Evolutionary conservation across 2,329 filamentous ascomycete genomes (phyloP).

Genomic region (Magnaporthales sp.): DNA sequence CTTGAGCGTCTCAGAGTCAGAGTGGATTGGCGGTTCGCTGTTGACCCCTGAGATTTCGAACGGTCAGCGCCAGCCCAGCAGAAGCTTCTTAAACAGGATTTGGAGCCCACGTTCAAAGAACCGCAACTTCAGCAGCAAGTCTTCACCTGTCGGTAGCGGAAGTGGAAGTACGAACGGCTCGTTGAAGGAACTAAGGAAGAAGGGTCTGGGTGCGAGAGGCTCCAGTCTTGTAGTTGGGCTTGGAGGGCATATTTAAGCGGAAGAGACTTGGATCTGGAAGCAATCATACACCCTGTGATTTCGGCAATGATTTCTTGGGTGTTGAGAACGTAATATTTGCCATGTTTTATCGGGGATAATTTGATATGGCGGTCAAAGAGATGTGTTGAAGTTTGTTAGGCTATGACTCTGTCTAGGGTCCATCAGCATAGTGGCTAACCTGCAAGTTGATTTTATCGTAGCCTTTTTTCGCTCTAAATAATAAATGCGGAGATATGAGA

Average conservation of each 20-base stretch:
- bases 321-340: neutral
- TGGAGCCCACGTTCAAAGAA: slow-evolving; percentile 4
- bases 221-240: slow-evolving; percentile 4
- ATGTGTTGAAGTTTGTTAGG: neutral
- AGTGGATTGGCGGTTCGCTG: neutral
- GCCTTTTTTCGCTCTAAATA: too few relatives aligned
- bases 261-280: neutral
- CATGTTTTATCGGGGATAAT: neutral
- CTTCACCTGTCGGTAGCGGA: neutral
- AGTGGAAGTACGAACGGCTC: neutral
- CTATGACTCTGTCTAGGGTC: neutral
- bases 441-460: too few relatives aligned
- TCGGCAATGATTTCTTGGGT: neutral
- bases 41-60: neutral
- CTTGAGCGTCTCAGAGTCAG: neutral
- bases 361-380: neutral
- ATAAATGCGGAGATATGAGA: too few relatives aligned
- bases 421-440: too few relatives aligned
- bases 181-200: neutral
- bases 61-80: neutral
- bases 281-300: neutral
- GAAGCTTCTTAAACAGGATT: slow-evolving; percentile 1
- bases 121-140: neutral
- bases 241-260: neutral
- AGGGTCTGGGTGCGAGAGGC: neutral